Evolutionary conservation across 371 early-diverging fungal genomes (phyloP), one percentile per base, ranked within the genome.

Genomic region (Actinomortierella ambigua): DNA sequence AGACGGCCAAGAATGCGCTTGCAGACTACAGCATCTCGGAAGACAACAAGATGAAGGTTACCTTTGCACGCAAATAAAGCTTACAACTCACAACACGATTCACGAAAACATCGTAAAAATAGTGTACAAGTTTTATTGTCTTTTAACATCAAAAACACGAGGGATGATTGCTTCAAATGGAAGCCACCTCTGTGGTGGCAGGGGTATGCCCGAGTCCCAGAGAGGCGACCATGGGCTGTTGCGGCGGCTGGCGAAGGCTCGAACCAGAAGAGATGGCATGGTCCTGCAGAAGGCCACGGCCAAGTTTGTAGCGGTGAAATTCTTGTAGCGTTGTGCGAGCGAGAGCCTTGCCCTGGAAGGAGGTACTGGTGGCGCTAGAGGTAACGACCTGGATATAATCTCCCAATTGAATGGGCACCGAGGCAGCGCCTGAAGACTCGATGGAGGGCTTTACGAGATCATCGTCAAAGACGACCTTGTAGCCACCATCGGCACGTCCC

Each of bases 31-130:
- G 80, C 61, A 77, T 97, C 14, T 81, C 82, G 22, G 83, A 87
- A 18, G 87, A 86, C n/a, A 83, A 90, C 53, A 79, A 83, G 41
- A 88, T 97, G 85, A 88, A 86, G 69, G 89, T 97, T 15, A 89
- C 91, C 28, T 97, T 90, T 81, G 91, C 91, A 41, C 85, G 82
- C 70, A 86, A 85, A 65, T 86, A 85, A 62, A 20, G 8, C 81
- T 81, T 51, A 55, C 70, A 11, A 64, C 64, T 1, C 34, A n/a
- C n/a, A n/a, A n/a, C n/a, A n/a, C n/a, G n/a, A n/a, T n/a, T n/a
- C n/a, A n/a, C n/a, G n/a, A n/a, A n/a, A n/a, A n/a, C n/a, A n/a
- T n/a, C 11, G 34, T 6, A 34, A 34, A 6, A 11, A 34, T 34
- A 34, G 34, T 34, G 34, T 34, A 34, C 34, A 34, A 6, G 34